Base-by-base conservation (phyloP, 805 yeast species). In the Cyberlindnera americana region DNA sequence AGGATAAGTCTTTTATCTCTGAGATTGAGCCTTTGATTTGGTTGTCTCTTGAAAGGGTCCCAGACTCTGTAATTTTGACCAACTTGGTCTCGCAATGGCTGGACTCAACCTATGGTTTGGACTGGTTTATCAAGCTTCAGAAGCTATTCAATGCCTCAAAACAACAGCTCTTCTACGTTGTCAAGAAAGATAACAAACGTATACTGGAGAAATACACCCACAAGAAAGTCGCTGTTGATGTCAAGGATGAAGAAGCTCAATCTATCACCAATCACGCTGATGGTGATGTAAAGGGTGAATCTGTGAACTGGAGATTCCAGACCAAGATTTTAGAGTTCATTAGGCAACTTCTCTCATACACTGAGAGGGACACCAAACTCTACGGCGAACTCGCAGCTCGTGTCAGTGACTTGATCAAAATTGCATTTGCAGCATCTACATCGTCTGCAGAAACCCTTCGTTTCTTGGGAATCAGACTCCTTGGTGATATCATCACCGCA, bases 381-480 rank as follows among this genome's bases (percentile, higher is more conserved):
- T 60, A 69, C 19, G 56, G 61, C 2, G 66, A 60, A 30, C 55
- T 79, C 24, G 62, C 73, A 9, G 56, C 68, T 0, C 69, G 65
- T 33, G 68, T 82, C 6, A 69, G 77, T 8, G 95, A 85, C 16
- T 61, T 91, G 28, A 81, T 90, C 19, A 81, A 83, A 45, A 67
- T 88, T 5, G 80, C 96, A 1, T 90, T 87, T 53, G 70, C 83
- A 10, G 88, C 95, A 0, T 78, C 95, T 0, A 84, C 95, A 0
- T 76, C 95, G 0, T 73, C 81, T 4, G 72, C 86, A 3, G 61
- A 73, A 24, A 64, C 69, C 3, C 65, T 89, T 44, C 78, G 86
- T 48, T 56, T 79, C 5, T 56, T 72, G 17, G 96, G 97, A 1
- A 65, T 91, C 22, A 66, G 67, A 13, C 64, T 91, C 6, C 66